phyloP scores from a whole-genome alignment of 768 basidiomycete genomes.

The Auriculariales sp. region DNA sequence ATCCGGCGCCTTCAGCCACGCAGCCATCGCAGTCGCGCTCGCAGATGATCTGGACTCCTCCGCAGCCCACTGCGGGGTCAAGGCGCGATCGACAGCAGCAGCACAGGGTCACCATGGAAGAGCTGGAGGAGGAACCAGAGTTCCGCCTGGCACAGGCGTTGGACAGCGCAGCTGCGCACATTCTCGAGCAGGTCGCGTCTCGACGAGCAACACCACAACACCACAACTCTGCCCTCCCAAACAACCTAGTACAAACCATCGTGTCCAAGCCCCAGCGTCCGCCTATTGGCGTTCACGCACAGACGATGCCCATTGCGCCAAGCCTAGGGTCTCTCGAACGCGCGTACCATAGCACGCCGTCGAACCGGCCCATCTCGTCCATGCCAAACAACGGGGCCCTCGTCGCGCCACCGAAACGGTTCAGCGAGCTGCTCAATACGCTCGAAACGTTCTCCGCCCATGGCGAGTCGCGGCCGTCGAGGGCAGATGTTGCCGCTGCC shows the following conservation, averaged over 20 bases:
- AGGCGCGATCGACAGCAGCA: not conserved
- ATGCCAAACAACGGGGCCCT: no score
- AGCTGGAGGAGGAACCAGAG: not conserved
- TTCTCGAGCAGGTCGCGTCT: not conserved
- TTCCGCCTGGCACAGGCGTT: not conserved
- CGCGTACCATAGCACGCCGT: no score
- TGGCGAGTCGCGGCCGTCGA: not conserved
- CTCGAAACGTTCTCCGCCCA: not conserved
- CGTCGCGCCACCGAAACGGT: not conserved
- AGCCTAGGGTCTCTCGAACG: no score
- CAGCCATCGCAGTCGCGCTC: not conserved
- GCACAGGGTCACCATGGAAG: not conserved
- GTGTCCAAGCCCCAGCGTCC: no score
- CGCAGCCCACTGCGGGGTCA: not conserved
- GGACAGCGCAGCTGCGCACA: not conserved
- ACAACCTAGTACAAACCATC: no score
- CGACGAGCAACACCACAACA: no score
- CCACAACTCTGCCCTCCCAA: no score
- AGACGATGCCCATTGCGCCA: no score
- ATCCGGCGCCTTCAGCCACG: not conserved
- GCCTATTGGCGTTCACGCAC: no score
- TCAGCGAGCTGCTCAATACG: not conserved
- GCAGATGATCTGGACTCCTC: not conserved
- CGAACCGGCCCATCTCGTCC: no score
- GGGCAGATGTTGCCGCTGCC: not conserved